Evolutionary conservation across 371 early-diverging fungal species (phyloP).

Genomic region (Agmasoma carcini): DNA sequence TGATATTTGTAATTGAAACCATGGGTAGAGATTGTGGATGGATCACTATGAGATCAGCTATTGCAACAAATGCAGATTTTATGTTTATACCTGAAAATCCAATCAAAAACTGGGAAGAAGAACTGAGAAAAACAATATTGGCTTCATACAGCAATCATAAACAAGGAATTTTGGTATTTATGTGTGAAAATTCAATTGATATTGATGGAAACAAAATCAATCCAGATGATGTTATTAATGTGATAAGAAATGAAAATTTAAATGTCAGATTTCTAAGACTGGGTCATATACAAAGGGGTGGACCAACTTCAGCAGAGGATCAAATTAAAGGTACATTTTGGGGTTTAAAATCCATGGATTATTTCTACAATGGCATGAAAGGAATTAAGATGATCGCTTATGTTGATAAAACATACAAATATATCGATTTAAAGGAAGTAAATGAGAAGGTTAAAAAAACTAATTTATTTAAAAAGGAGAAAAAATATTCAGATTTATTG

Average conservation of each 20-base stretch:
- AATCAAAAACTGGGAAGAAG: constrained; percentile 55
- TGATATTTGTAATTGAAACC: constrained; percentile 93
- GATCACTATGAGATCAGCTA: constrained; percentile 87
- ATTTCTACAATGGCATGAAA: no score
- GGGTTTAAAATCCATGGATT: constrained; percentile 83
- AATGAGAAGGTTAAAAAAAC: constrained; percentile 1
- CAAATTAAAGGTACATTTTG: constrained; percentile 76
- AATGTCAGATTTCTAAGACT: constrained; percentile 81
- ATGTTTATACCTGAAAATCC: constrained; percentile 89
- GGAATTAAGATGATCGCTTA: neutral
- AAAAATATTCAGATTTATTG: constrained; percentile 2
- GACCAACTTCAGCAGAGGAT: constrained; percentile 77
- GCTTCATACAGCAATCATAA: constrained; percentile 19
- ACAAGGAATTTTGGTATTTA: constrained; percentile 68
- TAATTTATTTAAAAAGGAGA: neutral
- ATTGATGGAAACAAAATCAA: constrained; percentile 69
- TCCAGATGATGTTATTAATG: constrained; percentile 64
- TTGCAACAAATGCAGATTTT: constrained; percentile 82
- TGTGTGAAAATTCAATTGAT: constrained; percentile 91
- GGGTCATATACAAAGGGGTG: constrained; percentile 96
- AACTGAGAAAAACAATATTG: constrained; percentile 57
- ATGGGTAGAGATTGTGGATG: constrained; percentile 99
- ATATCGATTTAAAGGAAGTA: constrained; percentile 3
- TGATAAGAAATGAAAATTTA: constrained; percentile 63
- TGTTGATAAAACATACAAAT: constrained; percentile 12